phyloP scores from a whole-genome alignment of 1,284 basidiomycete genomes.

The Singerocomus rubriflavus region DNA sequence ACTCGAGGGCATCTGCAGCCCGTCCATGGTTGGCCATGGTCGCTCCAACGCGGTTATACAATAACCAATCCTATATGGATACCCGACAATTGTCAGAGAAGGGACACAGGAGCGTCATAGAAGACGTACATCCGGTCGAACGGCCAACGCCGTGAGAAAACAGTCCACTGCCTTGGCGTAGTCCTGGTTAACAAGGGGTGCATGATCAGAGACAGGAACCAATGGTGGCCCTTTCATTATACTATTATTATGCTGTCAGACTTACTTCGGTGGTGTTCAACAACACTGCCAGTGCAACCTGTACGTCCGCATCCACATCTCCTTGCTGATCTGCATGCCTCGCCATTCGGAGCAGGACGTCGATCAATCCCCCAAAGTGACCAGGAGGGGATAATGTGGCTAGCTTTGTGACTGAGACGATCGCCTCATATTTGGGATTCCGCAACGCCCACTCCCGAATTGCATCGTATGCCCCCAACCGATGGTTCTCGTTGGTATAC shows the following conservation, averaged over 20 bases:
- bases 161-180: slow-evolving; percentile 93
- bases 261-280: slow-evolving; percentile 87
- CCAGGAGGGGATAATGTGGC: slow-evolving; percentile 32
- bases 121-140: slow-evolving; percentile 75
- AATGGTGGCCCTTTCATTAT: not conserved
- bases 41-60: slow-evolving; percentile 96
- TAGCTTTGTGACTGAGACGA: slow-evolving; percentile 44
- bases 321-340: slow-evolving; percentile 39
- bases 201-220: not conserved
- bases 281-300: slow-evolving; percentile 91
- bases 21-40: slow-evolving; percentile 92
- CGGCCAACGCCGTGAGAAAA: slow-evolving; percentile 85
- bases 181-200: slow-evolving; percentile 52
- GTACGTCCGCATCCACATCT: slow-evolving; percentile 85
- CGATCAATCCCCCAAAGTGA: slow-evolving; percentile 51
- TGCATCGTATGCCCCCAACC: slow-evolving; percentile 71
- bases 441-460: slow-evolving; percentile 75
- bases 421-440: slow-evolving; percentile 25
- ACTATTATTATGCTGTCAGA: too few relatives aligned
- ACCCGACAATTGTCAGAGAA: not conserved
- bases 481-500: slow-evolving; percentile 88
- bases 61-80: slow-evolving; percentile 78
- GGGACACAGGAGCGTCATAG: not conserved
- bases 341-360: slow-evolving; percentile 69
- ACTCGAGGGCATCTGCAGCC: slow-evolving; percentile 81